Conservation (phyloP, 2,329 filamentous ascomycete genomes). For the Ophiostoma australiae region DNA sequence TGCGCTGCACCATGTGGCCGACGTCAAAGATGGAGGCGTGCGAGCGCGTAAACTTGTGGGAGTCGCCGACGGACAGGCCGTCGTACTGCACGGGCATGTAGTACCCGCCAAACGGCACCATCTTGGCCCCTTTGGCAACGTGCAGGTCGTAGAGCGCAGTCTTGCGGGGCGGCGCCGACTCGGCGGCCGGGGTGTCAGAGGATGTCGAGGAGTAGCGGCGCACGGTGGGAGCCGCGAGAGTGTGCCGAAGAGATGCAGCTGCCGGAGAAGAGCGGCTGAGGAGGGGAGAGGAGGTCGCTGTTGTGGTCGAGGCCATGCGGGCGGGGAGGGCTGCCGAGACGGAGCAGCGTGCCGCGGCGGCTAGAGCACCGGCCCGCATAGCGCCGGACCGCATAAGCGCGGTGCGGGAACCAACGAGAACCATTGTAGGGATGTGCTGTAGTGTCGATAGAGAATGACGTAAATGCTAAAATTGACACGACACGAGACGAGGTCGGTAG, state of each 20-base stretch:
- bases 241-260: not conserved
- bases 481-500: not conserved
- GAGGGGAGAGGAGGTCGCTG: not conserved
- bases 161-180: slow-evolving; percentile 29
- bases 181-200: not conserved
- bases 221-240: not conserved
- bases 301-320: not conserved
- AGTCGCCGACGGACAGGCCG: slow-evolving; percentile 70
- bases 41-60: slow-evolving; percentile 82
- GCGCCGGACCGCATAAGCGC: not conserved
- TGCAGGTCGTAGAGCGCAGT: slow-evolving; percentile 39
- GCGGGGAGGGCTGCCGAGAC: not conserved
- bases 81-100: slow-evolving; percentile 89
- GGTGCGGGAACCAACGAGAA: slow-evolving; percentile 2
- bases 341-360: not conserved
- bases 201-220: not conserved
- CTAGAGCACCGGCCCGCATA: not conserved
- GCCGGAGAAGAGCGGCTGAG: not conserved
- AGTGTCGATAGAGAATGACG: too few relatives aligned
- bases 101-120: slow-evolving; percentile 94
- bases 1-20: slow-evolving; percentile 92
- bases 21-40: slow-evolving; percentile 94
- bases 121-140: slow-evolving; percentile 73
- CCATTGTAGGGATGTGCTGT: not conserved
- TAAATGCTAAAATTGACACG: not conserved